Conservation (phyloP, 116 monocot species). For the Dioscorea cayenensis region DNA sequence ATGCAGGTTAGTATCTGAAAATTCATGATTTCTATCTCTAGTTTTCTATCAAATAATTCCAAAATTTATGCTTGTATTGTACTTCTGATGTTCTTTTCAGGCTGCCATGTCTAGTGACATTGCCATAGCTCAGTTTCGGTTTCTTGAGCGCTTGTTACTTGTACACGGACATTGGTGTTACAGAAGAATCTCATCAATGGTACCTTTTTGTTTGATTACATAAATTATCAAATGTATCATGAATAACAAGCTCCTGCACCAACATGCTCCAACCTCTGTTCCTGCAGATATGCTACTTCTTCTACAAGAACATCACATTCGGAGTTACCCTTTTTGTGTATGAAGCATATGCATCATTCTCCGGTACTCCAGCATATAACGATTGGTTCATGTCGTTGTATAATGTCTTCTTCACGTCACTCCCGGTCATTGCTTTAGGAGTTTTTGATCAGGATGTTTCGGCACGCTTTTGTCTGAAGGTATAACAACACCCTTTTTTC, state of each 20-base stretch:
- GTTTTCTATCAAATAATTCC: not conserved
- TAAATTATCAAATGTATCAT: not conserved
- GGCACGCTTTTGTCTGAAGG: constrained; percentile 67
- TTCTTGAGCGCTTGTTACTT: constrained; percentile 58
- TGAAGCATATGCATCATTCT: constrained; percentile 72
- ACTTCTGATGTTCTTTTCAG: constrained; percentile 19
- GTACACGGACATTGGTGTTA: constrained; percentile 85
- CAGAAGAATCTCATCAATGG: constrained; percentile 68
- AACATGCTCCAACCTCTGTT: not conserved
- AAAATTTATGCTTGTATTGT: not conserved
- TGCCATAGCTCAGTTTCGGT: constrained; percentile 68
- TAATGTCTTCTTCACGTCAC: constrained; percentile 84
- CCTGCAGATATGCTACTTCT: constrained; percentile 72
- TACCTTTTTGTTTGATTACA: constrained; percentile 4
- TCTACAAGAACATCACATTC: constrained; percentile 79
- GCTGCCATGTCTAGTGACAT: constrained; percentile 78
- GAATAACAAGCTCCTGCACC: not conserved
- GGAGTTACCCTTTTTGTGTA: constrained; percentile 57
- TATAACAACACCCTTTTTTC: constrained; percentile 3
- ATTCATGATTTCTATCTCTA: not conserved
- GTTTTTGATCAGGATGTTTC: constrained; percentile 96
- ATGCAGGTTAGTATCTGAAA: constrained; percentile 51
- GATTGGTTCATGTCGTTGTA: constrained; percentile 80
- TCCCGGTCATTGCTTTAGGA: constrained; percentile 73
- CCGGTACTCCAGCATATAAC: constrained; percentile 73